A percentile compares a stretch with the other conserved stretches of the same genome.
These are phyloP conservation scores for Termitomyces bulborhizus DNA, from an alignment of 768 basidiomycete species.

Conservation along the genomic window DNA sequence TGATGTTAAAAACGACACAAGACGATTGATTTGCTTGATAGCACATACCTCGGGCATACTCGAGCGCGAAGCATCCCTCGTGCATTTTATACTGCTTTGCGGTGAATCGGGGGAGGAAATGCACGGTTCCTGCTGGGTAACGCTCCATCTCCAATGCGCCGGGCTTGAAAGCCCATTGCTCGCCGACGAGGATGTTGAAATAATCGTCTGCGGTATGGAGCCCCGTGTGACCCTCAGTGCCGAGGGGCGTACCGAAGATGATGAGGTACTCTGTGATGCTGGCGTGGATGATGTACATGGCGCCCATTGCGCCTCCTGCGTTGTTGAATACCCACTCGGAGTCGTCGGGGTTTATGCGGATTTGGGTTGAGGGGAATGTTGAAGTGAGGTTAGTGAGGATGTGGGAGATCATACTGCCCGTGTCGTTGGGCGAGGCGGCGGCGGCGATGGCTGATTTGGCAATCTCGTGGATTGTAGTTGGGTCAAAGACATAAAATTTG, in stretches of 20 bases:
- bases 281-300: slow-evolving; percentile 97
- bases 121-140: slow-evolving; percentile 80
- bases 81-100: slow-evolving; percentile 99
- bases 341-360: slow-evolving; percentile 49
- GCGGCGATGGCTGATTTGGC: slow-evolving; percentile 66
- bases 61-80: slow-evolving; percentile 91
- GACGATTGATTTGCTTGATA: not conserved
- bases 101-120: slow-evolving; percentile 74
- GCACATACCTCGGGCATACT: slow-evolving; percentile 82
- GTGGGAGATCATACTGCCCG: slow-evolving; percentile 68
- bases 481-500: slow-evolving; percentile 85
- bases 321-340: slow-evolving; percentile 96
- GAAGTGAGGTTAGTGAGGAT: slow-evolving; percentile 76
- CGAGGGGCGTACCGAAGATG: slow-evolving; percentile 93
- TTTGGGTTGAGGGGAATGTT: slow-evolving; percentile 56
- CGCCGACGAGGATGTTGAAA: slow-evolving; percentile 91
- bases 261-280: slow-evolving; percentile 96
- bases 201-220: slow-evolving; percentile 97
- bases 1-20: not conserved
- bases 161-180: slow-evolving; percentile 89
- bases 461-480: slow-evolving; percentile 62
- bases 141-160: slow-evolving; percentile 81
- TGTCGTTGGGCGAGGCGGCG: slow-evolving; percentile 55
- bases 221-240: slow-evolving; percentile 95
- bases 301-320: slow-evolving; percentile 96